Evolutionary conservation across 192 early-diverging fungal species (phyloP), one percentile per base, ranked within the genome.

Genomic region (Coemansia sp.): DNA sequence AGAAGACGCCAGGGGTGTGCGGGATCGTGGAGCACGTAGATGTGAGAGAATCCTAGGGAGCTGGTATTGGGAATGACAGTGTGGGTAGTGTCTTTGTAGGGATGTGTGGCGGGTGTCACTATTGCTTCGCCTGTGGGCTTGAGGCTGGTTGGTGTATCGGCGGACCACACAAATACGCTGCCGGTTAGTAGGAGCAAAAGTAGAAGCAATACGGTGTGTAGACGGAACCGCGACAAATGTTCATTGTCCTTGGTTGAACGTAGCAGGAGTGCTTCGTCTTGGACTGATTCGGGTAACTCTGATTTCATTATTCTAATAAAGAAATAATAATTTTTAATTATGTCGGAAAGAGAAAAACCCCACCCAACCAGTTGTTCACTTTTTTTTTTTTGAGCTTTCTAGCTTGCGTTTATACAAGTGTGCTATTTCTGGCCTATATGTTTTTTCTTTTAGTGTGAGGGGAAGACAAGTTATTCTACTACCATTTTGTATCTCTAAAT

Each of bases 1-100:
- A 57, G 44, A 1, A 75, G 71, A 1, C 53, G 64, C 1, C 66
- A 49, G 0, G 73, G 66, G 24, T 73, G 64, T 27, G 62, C 64
- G 12, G 55, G 22, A 18, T 68, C 68, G 68, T 76, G 73, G 31
- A 81, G 57, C 3, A 80, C 41, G 65, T 81, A 81, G 46, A 81
- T 58, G 61, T 81, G 79, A 43, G 72, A 71, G 31, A 70, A 76
- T 5, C 71, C 74, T 13, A 73, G 55, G 52, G 72, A 39, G 38
- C 61, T 7, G 24, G 24, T 24, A 24, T 24, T 24, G 24, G 24
- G 24, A 24, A 24, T 24, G 1, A 1, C 24, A 1, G 24, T 24
- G 24, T 71, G 58, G 5, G 24, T 20, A 4, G 72, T 71, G 69
- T 74, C 58, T 52, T 65, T 68, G 55, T 74, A 74, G 0, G 69